A percentile compares a stretch with the other conserved stretches of the same genome.
phyloP scores from a whole-genome alignment of 306 rosid genomes.

The Cucumis hystrix region DNA sequence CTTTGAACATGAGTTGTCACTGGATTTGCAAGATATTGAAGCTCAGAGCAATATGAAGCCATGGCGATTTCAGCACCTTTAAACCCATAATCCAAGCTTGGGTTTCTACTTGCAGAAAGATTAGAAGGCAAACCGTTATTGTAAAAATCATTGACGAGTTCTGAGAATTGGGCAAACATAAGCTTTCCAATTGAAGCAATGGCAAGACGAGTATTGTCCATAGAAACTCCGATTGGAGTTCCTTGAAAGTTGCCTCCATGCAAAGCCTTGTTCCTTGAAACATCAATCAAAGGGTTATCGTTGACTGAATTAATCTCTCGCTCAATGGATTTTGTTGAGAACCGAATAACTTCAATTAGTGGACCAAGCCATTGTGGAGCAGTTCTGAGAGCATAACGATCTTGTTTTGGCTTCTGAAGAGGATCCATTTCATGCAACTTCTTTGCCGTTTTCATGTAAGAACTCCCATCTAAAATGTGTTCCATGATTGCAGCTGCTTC shows the following conservation, averaged over 20 bases:
- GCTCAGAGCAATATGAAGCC: slow-evolving; percentile 78
- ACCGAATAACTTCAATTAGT: slow-evolving; percentile 65
- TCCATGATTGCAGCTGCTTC: slow-evolving; percentile 96
- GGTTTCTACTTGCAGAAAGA: slow-evolving; percentile 54
- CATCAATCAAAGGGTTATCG: slow-evolving; percentile 85
- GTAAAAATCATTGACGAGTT: slow-evolving; percentile 77
- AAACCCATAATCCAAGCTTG: slow-evolving; percentile 83
- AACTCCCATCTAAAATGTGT: slow-evolving; percentile 75
- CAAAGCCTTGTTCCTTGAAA: slow-evolving; percentile 71
- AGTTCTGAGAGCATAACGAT: slow-evolving; percentile 75
- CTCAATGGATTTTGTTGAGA: slow-evolving; percentile 65
- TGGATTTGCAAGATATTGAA: slow-evolving; percentile 69
- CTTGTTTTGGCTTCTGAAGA: slow-evolving; percentile 74
- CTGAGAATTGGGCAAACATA: slow-evolving; percentile 84
- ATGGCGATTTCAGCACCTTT: slow-evolving; percentile 86
- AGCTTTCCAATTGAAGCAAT: slow-evolving; percentile 78
- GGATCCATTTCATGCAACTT: slow-evolving; percentile 67
- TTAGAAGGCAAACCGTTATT: slow-evolving; percentile 80
- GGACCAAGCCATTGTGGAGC: slow-evolving; percentile 98
- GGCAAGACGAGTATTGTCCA: slow-evolving; percentile 72
- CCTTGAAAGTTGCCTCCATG: slow-evolving; percentile 97
- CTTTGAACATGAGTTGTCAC: slow-evolving; percentile 83
- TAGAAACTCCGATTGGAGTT: slow-evolving; percentile 85
- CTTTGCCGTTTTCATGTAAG: slow-evolving; percentile 51
- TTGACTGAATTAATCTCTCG: slow-evolving; percentile 84